Evolutionary conservation across 2,329 filamentous ascomycete genomes (phyloP), one percentile per base, ranked within the genome.

Genomic region (Talaromyces sp.): DNA sequence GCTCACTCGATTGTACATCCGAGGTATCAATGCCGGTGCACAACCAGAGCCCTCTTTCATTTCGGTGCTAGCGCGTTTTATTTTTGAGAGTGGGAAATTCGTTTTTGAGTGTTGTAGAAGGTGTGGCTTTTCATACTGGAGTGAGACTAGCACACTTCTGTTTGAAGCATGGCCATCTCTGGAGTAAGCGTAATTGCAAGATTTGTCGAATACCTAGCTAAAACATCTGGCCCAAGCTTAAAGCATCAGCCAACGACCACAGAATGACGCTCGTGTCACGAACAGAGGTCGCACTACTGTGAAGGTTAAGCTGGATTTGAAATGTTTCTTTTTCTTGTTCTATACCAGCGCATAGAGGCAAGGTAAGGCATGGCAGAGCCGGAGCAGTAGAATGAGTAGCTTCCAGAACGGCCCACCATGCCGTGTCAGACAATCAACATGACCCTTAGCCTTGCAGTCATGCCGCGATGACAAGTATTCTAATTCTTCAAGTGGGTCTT

Each of bases 91-190:
- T 35, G 33, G 33, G 39, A 25, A 22, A 57, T 25, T 11, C 17
- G 3, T 15, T 22, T 57, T 33, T 3, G 27, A 57, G 22, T 22
- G 19, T 19, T 59, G 37, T 45, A 45, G 35, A 58, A 58, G 15
- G 13, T 45, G 56, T 59, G 56, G 56, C 37, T 58, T 52, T 60
- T 66, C 52, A 45, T 47, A 66, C 59, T 54, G 31, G 25, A 59
- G 60, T 66, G 60, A 60, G 58, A 59, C 60, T 62, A 33, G 25
- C 39, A 54, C 19, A 41, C 41, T 22, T 50, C 50, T 25, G 63
- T 59, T 66, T 62, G 59, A 59, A 37, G 60, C 33, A 35, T 41
- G 25, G 31, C 35, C 33, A 58, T 52, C 39, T 62, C 25, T 31
- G 43, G 52, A 62, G 19, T 39, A 50, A 57, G 41, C 22, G 41